phyloP scores from a whole-genome alignment of 345 rosid genomes.

The Eucalyptus tenuipes region DNA sequence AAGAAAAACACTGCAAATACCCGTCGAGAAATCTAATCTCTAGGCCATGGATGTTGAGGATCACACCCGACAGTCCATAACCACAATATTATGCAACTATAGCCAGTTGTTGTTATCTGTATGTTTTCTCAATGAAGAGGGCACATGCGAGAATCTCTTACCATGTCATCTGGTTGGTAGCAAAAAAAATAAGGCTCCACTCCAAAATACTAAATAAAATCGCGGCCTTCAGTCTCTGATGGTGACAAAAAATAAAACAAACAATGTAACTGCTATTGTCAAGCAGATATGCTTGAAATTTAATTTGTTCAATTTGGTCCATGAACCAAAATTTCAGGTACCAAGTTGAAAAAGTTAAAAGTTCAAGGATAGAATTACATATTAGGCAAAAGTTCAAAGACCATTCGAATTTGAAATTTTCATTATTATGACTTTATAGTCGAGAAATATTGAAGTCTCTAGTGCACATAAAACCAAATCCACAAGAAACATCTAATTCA shows the following conservation, averaged over 20 bases:
- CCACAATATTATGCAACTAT: background rate
- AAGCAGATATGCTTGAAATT: background rate
- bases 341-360: background rate
- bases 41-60: background rate
- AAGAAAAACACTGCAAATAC: background rate
- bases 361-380: background rate
- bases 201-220: background rate
- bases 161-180: background rate
- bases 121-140: background rate
- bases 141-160: background rate
- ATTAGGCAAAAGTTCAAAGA: background rate
- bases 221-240: background rate
- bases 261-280: background rate
- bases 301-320: no score
- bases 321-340: background rate
- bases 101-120: background rate
- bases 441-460: background rate
- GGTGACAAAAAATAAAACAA: background rate
- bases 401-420: background rate
- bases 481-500: background rate
- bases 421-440: background rate
- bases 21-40: background rate
- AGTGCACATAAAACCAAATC: background rate
- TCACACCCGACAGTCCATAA: background rate
- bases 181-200: background rate